Evolutionary conservation across 208 protist genomes (phyloP), one percentile per base, ranked within the genome.

Genomic region (Naegleria gruberi): DNA sequence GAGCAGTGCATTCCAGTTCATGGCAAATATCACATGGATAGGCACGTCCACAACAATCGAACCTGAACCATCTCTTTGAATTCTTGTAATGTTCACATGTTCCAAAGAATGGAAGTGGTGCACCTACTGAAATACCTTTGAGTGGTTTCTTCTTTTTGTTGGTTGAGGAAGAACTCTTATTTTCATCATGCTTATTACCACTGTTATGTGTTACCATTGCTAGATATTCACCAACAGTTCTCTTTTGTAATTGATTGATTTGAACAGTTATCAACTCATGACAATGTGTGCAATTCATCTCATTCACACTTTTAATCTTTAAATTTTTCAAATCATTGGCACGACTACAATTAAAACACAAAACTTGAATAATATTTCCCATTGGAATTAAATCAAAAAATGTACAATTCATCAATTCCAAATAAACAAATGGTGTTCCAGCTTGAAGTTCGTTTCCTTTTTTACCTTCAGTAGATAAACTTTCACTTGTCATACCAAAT

Each of bases 11-110:
- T 45, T 17, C 81, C 2, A 45, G 0, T 45, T 84, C 81, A 45
- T 84, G 81, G 44, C 81, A 84, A 46, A 84, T 84, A 45, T 84
- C 81, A 45, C 81, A 84, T 40, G 81, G 81, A 84, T 45, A 84
- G 0, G 30, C 37, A 45, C n/a, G 42, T 40, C 81, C 81, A 84
- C 81, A 84, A 84, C 81, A 84, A 45, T 42, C 41, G 44, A 84
- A 84, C 1, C 30, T 6, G 4, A 84, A 84, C 81, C 81, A 84
- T 84, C 81, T 42, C n/a, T 84, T 42, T 40, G 37, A 44, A 84
- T 84, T 42, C 44, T 84, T 84, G 19, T 84, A 84, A 84, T 84
- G 81, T 45, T 42, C 15, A 84, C 81, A 84, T 0, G 40, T 45
- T 26, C 81, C 81, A 84, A 46, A 45, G 3, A 19, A 30, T 44